Evolutionary conservation across 2,329 filamentous ascomycete genomes (phyloP).

Genomic region (Cladosporium sp.): DNA sequence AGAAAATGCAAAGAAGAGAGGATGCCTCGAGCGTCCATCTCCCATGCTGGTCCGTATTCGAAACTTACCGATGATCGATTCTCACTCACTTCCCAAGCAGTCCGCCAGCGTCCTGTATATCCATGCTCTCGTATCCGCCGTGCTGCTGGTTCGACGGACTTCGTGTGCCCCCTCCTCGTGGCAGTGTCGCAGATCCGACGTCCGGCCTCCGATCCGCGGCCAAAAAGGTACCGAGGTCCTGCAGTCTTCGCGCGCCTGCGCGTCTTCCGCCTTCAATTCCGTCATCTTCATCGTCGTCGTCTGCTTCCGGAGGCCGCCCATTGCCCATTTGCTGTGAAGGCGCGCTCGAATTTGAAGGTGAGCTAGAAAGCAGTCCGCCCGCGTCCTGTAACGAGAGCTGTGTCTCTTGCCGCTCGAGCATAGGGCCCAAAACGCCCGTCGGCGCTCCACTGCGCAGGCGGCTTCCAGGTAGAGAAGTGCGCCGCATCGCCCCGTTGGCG

Average conservation of each 20-base stretch:
- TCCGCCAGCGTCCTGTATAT: background rate
- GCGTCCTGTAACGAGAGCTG: slow-evolving; percentile 27
- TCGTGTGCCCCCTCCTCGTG: background rate
- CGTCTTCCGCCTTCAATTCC: slow-evolving; percentile 6
- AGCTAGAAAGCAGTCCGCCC: slow-evolving; percentile 22
- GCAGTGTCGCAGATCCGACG: background rate
- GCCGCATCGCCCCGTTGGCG: background rate
- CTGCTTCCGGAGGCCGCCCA: background rate
- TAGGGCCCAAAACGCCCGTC: slow-evolving; percentile 23
- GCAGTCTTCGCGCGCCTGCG: background rate
- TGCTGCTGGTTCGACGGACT: background rate
- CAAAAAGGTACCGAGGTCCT: slow-evolving; percentile 11
- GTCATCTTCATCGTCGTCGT: background rate
- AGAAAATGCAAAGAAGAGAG: background rate
- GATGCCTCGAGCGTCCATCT: background rate
- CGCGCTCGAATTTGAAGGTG: background rate
- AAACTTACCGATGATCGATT: background rate
- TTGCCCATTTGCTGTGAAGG: background rate
- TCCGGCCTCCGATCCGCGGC: background rate
- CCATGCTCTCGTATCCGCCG: background rate
- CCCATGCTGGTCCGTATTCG: background rate
- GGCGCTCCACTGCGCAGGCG: slow-evolving; percentile 15
- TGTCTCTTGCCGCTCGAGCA: slow-evolving; percentile 24
- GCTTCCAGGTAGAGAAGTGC: slow-evolving; percentile 1
- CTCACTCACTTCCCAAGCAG: background rate